Percentiles rank a stretch among this genome's conserved stretches.
phyloP scores from a whole-genome alignment of 164 flowering plant species.

The Chloranthus sessilifolius region DNA sequence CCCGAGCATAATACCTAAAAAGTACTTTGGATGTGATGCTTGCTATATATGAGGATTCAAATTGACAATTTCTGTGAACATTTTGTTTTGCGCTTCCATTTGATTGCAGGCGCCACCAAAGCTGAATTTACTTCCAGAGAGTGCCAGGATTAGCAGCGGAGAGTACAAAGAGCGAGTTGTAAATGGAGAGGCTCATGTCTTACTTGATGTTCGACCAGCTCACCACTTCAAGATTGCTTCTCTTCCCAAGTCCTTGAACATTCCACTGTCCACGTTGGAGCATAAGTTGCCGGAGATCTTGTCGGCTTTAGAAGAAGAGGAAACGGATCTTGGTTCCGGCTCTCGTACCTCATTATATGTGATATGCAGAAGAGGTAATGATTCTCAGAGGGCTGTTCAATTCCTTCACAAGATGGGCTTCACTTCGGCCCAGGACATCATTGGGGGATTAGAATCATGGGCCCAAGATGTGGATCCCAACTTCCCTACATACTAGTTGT shows the following conservation, averaged over 20 bases:
- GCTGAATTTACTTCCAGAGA: slow-evolving; percentile 53
- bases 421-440: slow-evolving; percentile 60
- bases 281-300: slow-evolving; percentile 40
- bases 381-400: slow-evolving; percentile 90
- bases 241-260: slow-evolving; percentile 67
- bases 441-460: slow-evolving; percentile 92
- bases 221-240: slow-evolving; percentile 86
- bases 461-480: slow-evolving; percentile 70
- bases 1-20: too few species aligned
- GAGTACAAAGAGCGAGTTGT: slow-evolving; percentile 54
- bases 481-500: slow-evolving; percentile 59
- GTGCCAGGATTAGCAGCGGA: slow-evolving; percentile 63
- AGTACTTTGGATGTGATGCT: too few species aligned
- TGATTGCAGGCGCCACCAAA: slow-evolving; percentile 61
- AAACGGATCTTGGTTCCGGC: slow-evolving; percentile 11
- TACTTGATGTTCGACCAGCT: slow-evolving; percentile 84
- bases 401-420: slow-evolving; percentile 65
- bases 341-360: slow-evolving; percentile 47
- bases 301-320: slow-evolving; percentile 43
- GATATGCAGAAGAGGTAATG: slow-evolving; percentile 90
- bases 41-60: too few species aligned
- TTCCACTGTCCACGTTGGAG: slow-evolving; percentile 70
- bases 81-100: not conserved
- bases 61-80: not conserved
- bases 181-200: slow-evolving; percentile 61